These are phyloP conservation scores for Aspergillus wentii DNA, from an alignment of 495 filamentous ascomycete species.

Conservation along the genomic window DNA sequence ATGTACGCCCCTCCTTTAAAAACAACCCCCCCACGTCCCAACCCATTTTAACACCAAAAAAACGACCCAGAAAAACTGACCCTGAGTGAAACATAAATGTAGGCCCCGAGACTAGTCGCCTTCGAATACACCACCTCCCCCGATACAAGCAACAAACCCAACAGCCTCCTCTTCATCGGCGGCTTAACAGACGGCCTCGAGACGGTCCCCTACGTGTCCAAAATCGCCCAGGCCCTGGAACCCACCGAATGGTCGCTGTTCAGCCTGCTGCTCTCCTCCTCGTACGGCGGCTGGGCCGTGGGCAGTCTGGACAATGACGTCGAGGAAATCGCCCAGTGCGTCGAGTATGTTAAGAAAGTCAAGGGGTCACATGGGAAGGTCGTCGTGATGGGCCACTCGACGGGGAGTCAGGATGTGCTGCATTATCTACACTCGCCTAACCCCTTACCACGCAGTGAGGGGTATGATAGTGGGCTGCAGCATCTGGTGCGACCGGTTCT, in stretches of 20 bases:
- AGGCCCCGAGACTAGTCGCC: conserved; percentile 51
- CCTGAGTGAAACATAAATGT: conserved; percentile 3
- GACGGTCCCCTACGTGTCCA: conserved; percentile 57
- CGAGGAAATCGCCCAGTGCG: conserved; percentile 63
- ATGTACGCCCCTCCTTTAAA: conserved; percentile 22
- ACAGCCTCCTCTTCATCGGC: conserved; percentile 78
- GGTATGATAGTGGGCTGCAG: conserved; percentile 17
- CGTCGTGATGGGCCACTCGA: conserved; percentile 85
- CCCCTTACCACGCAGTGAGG: conserved; percentile 22
- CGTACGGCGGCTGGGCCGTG: conserved; percentile 72
- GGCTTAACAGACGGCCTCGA: conserved; percentile 79
- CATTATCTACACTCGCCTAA: conserved; percentile 56
- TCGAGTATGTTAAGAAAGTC: conserved; percentile 61
- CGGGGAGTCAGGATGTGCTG: conserved; percentile 83
- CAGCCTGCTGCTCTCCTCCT: conserved; percentile 54
- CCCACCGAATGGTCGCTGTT: conserved; percentile 57
- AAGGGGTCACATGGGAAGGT: conserved; percentile 47
- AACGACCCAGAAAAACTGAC: neutral
- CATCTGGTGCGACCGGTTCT: conserved; percentile 40
- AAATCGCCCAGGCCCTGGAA: conserved; percentile 52
- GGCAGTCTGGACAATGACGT: conserved; percentile 65
- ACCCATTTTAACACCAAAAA: neutral
- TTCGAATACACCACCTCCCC: conserved; percentile 48
- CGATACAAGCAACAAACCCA: conserved; percentile 31
- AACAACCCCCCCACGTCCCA: neutral